These are phyloP conservation scores for Lipomyces yamanashiensis DNA, from an alignment of 805 yeast genomes.

Conservation along the genomic window DNA sequence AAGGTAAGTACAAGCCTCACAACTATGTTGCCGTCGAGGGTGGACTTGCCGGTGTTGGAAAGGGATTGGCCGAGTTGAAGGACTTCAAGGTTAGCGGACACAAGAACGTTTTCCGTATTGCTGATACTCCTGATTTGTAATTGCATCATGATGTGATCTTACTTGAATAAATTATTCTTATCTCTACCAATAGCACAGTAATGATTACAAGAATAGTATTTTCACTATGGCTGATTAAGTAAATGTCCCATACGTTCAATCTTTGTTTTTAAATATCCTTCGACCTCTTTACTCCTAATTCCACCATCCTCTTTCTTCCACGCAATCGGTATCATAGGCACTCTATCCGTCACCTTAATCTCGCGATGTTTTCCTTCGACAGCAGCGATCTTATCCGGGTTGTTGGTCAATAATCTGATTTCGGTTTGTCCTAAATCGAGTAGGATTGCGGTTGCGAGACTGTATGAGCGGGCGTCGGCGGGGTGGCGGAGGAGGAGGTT, in stretches of 20 bases:
- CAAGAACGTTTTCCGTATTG: slow-evolving; percentile 25
- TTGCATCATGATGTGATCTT: background rate
- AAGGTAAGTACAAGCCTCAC: slow-evolving; percentile 22
- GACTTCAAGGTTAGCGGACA: slow-evolving; percentile 22
- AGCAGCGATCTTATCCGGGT: slow-evolving; percentile 94
- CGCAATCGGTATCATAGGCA: slow-evolving; percentile 96
- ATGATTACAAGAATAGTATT: background rate
- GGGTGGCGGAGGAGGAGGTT: slow-evolving; percentile 92
- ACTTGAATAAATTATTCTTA: too few species aligned
- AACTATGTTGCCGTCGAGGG: slow-evolving; percentile 22
- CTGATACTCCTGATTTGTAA: slow-evolving; percentile 28
- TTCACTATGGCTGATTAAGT: slow-evolving; percentile 50
- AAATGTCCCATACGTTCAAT: slow-evolving; percentile 96
- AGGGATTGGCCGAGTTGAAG: slow-evolving; percentile 13
- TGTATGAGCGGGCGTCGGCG: slow-evolving; percentile 94
- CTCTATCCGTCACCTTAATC: slow-evolving; percentile 80
- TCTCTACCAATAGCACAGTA: background rate
- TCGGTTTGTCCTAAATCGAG: slow-evolving; percentile 75
- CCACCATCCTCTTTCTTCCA: slow-evolving; percentile 76
- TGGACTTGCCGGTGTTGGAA: slow-evolving; percentile 27
- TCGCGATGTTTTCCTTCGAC: slow-evolving; percentile 84
- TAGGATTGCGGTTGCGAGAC: slow-evolving; percentile 90
- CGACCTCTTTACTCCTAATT: slow-evolving; percentile 81
- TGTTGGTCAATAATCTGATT: slow-evolving; percentile 84
- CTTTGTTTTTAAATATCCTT: slow-evolving; percentile 90